Base-by-base conservation (phyloP, 1,139 yeast genomes). In the Saccharomyces pastorianus region DNA sequence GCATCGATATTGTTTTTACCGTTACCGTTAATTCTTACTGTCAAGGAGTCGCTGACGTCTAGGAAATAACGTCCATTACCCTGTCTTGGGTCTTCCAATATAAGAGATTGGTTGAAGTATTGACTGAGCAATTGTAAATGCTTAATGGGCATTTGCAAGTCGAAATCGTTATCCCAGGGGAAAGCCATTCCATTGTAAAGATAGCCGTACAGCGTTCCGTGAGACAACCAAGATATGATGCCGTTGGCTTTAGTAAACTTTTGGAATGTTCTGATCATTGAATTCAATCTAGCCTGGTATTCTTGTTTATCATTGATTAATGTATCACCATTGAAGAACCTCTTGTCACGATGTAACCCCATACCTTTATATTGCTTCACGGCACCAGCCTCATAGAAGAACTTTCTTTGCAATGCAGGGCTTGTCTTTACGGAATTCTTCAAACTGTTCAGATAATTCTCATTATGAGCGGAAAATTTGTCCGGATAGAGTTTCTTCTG, bases 141-240 rank as follows among this genome's bases (percentile, higher is more conserved):
- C 47, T 66, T 73, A 53, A 87, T 78, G 4, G 88, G 85, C 77
- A 85, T 77, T 67, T 85, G 90, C 47, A 85, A 74, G 63, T 85
- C 91, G 46, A 80, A 79, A 67, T 85, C 91, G 52, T 80, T 75
- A 64, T 85, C 91, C 86, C 87, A 85, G 0, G 89, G 88, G 75
- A 85, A 77, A 55, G 82, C 76, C 51, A 78, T 66, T 0, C 89
- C 89, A 65, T 84, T 82, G 75, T 83, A 84, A 55, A 79, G 73
- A 85, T 88, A 84, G 5, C 88, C 88, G 48, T 83, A 74, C 42
- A 83, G 69, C 3, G 85, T 79, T 8, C 91, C 91, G 64, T 84
- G 86, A 46, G 86, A 82, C 41, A 84, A 70, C 88, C 89, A 83
- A 23, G 81, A 71, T 26, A 77, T 72, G 25, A 83, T 68, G 2